A percentile compares a stretch with the other conserved stretches of the same genome.
These are phyloP conservation scores for Berkeleyomyces rouxiae DNA, from an alignment of 2,329 filamentous ascomycete species.

Conservation along the genomic window DNA sequence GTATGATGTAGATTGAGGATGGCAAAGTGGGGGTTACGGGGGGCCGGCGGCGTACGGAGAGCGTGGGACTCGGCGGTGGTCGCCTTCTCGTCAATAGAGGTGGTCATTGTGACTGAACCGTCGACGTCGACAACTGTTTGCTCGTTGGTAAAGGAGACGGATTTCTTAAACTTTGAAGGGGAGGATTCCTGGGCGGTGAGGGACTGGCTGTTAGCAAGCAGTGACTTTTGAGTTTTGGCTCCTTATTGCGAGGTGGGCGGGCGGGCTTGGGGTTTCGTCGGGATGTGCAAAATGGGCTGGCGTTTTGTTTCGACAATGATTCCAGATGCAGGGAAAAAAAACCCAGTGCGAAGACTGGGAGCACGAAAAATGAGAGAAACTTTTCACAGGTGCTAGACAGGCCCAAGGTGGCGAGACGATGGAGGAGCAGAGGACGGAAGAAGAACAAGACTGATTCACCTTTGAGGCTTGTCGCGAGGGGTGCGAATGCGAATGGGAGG, in stretches of 20 bases:
- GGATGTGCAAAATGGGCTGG: background rate
- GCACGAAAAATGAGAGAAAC: background rate
- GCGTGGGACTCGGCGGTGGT: constrained; percentile 64
- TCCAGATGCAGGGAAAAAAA: background rate
- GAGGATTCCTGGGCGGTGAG: constrained; percentile 5
- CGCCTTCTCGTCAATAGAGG: constrained; percentile 59
- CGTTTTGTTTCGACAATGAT: background rate
- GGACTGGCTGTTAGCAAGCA: constrained; percentile 1
- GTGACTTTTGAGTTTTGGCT: background rate
- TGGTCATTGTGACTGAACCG: constrained; percentile 64
- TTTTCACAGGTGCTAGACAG: background rate
- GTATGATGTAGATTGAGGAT: background rate
- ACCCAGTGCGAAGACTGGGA: background rate
- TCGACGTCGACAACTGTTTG: constrained; percentile 77
- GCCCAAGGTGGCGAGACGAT: background rate
- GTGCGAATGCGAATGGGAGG: background rate
- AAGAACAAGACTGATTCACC: constrained; percentile 6
- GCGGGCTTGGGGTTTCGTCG: no score
- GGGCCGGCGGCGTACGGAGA: constrained; percentile 41
- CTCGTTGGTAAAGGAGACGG: constrained; percentile 82
- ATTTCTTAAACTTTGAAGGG: constrained; percentile 59
- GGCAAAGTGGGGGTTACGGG: background rate
- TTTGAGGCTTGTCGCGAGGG: constrained; percentile 1
- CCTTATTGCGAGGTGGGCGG: background rate
- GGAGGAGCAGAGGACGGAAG: background rate